A percentile compares a stretch with the other conserved stretches of the same genome.
phyloP scores from a whole-genome alignment of 1,284 basidiomycete genomes.

The Lentinula novae-zelandiae region DNA sequence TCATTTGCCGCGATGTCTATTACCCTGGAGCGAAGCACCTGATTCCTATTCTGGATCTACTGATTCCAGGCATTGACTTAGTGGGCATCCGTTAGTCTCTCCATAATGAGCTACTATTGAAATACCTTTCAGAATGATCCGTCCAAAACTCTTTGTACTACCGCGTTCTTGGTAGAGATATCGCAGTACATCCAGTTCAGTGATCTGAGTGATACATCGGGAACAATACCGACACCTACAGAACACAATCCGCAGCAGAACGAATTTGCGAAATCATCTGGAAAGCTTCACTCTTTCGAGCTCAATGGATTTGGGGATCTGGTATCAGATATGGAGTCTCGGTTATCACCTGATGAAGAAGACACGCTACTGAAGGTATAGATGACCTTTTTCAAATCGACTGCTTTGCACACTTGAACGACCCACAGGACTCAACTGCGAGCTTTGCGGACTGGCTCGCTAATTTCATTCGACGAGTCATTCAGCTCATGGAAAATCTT shows the following conservation, averaged over 20 bases:
- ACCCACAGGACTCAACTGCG: conserved; percentile 49
- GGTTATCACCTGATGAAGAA: conserved; percentile 52
- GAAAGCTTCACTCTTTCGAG: conserved; percentile 30
- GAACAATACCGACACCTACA: conserved; percentile 20
- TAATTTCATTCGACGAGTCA: conserved; percentile 78
- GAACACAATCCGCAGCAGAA: conserved; percentile 26
- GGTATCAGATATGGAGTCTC: conserved; percentile 30
- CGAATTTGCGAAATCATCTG: conserved; percentile 16
- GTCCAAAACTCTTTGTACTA: conserved; percentile 80
- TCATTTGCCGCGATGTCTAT: conserved; percentile 76
- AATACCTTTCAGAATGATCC: conserved; percentile 69
- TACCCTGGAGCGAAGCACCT: conserved; percentile 82
- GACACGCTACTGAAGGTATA: conserved; percentile 50
- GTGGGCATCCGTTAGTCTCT: conserved; percentile 27
- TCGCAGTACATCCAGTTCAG: conserved; percentile 82
- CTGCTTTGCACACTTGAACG: not conserved
- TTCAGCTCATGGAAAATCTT: conserved; percentile 82
- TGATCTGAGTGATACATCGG: conserved; percentile 54
- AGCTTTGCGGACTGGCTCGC: conserved; percentile 80
- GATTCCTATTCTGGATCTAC: conserved; percentile 79
- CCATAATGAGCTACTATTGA: not conserved
- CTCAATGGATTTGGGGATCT: conserved; percentile 29
- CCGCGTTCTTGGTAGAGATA: conserved; percentile 74
- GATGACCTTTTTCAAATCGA: not conserved
- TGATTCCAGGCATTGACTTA: conserved; percentile 83